phyloP scores from a whole-genome alignment of 768 basidiomycete species.

The Calocybe indica region DNA sequence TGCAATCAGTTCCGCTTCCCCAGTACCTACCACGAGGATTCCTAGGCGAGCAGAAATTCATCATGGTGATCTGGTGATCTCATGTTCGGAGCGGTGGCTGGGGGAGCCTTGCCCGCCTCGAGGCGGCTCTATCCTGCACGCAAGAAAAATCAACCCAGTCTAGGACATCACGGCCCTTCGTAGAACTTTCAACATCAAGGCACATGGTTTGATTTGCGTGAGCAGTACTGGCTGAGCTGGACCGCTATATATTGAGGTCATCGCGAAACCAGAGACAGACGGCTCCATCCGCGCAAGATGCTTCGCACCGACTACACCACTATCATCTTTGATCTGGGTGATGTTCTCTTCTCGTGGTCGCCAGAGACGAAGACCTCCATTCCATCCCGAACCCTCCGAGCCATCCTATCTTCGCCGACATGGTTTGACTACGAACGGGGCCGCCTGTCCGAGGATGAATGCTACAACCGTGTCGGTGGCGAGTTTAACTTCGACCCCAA shows the following conservation, averaged over 20 bases:
- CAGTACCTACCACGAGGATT: neutral
- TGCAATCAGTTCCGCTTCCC: no score
- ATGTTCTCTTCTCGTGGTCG: conserved; percentile 53
- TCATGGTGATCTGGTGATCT: conserved; percentile 2
- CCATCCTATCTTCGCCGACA: conserved; percentile 36
- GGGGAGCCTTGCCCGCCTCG: conserved; percentile 10
- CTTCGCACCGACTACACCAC: conserved; percentile 17
- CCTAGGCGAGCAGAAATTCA: neutral
- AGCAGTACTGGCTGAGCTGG: neutral
- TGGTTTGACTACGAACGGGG: conserved; percentile 55
- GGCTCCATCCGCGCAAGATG: conserved; percentile 5
- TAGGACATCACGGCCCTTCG: conserved; percentile 4
- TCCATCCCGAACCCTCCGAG: conserved; percentile 30
- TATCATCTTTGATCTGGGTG: conserved; percentile 50
- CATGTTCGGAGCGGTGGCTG: conserved; percentile 6
- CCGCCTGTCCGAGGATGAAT: conserved; percentile 34
- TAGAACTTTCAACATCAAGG: conserved; percentile 8
- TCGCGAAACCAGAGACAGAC: no score
- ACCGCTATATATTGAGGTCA: conserved; percentile 8
- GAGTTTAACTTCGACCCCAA: conserved; percentile 31
- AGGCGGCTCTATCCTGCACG: conserved; percentile 11
- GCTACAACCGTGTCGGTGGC: conserved; percentile 32
- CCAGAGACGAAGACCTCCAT: conserved; percentile 36
- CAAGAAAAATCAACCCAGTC: conserved; percentile 7
- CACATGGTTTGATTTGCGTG: conserved; percentile 10